Percentiles rank a stretch among this genome's conserved stretches.
phyloP scores from a whole-genome alignment of 352 stramenopile species.

The Pythium brachiatum region DNA sequence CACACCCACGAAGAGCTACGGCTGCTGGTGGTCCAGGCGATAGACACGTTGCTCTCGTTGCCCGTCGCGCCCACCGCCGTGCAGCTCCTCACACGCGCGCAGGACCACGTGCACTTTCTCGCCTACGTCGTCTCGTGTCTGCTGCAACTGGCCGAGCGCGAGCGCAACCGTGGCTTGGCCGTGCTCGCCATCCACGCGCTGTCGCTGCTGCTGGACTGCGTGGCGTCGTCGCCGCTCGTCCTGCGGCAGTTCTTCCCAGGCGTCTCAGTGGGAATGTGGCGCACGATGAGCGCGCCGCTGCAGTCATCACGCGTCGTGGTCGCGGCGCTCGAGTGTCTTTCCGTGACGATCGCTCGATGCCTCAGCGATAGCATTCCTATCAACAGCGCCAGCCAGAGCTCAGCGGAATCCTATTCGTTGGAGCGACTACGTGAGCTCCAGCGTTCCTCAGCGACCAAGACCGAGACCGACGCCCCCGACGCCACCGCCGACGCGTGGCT shows the following conservation, averaged over 20 bases:
- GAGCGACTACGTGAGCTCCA: conserved; percentile 21
- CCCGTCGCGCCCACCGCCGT: conserved; percentile 8
- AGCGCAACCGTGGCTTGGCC: conserved; percentile 15
- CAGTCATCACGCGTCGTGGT: conserved; percentile 65
- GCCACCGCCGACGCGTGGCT: conserved; percentile 44
- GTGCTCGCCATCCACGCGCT: conserved; percentile 9
- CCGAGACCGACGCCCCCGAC: not conserved
- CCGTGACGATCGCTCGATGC: conserved; percentile 32
- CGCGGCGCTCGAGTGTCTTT: conserved; percentile 56
- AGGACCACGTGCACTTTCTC: conserved; percentile 61
- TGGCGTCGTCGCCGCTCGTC: not conserved
- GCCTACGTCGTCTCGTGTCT: conserved; percentile 63
- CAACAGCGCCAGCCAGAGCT: not conserved
- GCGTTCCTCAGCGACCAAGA: not conserved
- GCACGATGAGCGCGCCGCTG: conserved; percentile 57
- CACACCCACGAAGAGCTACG: conserved; percentile 61
- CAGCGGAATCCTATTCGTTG: conserved; percentile 21
- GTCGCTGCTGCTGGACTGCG: not conserved
- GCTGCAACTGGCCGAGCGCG: conserved; percentile 51
- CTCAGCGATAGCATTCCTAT: conserved; percentile 7
- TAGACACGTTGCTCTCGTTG: conserved; percentile 11
- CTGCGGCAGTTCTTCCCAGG: conserved; percentile 75
- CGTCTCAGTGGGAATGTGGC: conserved; percentile 60
- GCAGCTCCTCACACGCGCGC: conserved; percentile 9
- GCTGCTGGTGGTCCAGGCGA: conserved; percentile 37